Evolutionary conservation across 1,284 basidiomycete genomes (phyloP).

Genomic region (Coniferiporia weirii): DNA sequence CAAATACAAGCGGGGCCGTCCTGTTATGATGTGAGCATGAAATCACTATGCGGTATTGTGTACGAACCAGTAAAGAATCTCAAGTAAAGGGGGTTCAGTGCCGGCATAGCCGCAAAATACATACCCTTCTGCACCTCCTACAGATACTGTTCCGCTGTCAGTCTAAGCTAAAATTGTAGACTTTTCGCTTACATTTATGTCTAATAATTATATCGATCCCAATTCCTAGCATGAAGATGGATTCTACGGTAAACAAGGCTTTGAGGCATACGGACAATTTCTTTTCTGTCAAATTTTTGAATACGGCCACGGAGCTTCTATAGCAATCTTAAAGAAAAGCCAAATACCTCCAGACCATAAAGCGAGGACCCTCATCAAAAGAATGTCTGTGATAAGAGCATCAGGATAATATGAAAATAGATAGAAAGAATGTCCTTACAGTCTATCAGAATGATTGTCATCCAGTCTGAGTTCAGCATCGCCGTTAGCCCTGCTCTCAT

Average conservation of each 20-base stretch:
- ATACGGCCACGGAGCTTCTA: neutral
- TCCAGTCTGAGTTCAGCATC: neutral
- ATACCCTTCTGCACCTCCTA: neutral
- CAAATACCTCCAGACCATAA: neutral
- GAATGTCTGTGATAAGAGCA: neutral
- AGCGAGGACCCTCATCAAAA: conserved; percentile 4
- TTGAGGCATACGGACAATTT: neutral
- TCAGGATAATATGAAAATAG: neutral
- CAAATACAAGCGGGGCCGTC: conserved; percentile 4
- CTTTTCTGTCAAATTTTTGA: neutral
- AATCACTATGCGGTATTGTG: neutral
- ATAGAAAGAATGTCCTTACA: neutral
- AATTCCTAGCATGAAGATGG: neutral
- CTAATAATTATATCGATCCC: neutral
- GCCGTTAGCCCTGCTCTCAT: neutral
- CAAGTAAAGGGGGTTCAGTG: neutral
- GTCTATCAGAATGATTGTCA: conserved; percentile 4
- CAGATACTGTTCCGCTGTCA: neutral
- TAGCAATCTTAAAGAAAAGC: neutral
- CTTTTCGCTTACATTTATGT: neutral
- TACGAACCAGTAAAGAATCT: neutral
- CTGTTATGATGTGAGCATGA: neutral
- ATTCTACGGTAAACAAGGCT: neutral
- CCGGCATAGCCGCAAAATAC: no score
- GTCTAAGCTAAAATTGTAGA: neutral